A percentile compares a stretch with the other conserved stretches of the same genome.
Evolutionary conservation across 2,329 filamentous ascomycete species (phyloP).

Genomic region (Diplodia sapinea): DNA sequence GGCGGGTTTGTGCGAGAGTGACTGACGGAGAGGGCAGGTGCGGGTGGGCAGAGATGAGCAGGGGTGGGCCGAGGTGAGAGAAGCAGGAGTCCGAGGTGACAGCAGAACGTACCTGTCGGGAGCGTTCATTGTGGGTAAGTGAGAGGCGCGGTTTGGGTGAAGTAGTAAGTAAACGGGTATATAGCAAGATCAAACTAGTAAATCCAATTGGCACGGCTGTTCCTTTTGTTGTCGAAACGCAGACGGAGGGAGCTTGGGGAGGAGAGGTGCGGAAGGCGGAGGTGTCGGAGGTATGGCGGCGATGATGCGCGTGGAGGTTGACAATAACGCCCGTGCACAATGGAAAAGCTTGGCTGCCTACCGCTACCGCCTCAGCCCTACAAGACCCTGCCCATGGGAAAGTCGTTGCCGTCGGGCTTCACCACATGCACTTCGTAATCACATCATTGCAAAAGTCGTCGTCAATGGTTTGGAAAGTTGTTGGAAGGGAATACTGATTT

Average conservation of each 20-base stretch:
- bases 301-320: constrained; percentile 18
- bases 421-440: not conserved
- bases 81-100: constrained; percentile 8
- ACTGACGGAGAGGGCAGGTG: not conserved
- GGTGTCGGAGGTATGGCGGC: constrained; percentile 1
- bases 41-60: not conserved
- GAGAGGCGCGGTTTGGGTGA: constrained; percentile 6
- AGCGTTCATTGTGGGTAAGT: constrained; percentile 44
- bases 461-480: too few species aligned
- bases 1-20: not conserved
- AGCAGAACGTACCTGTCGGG: constrained; percentile 44
- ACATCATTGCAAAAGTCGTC: not conserved
- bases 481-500: not conserved
- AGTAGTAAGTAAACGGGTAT: constrained; percentile 1
- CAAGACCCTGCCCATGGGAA: not conserved
- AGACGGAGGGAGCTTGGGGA: not conserved
- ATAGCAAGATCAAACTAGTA: constrained; percentile 10
- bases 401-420: constrained; percentile 12
- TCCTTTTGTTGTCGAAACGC: not conserved
- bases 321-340: not conserved
- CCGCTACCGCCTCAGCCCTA: not conserved
- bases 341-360: not conserved
- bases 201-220: constrained; percentile 3
- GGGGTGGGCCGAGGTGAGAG: constrained; percentile 26
- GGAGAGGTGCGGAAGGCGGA: not conserved